These are phyloP conservation scores for Fagus crenata DNA, from an alignment of 306 rosid species.

Conservation along the genomic window DNA sequence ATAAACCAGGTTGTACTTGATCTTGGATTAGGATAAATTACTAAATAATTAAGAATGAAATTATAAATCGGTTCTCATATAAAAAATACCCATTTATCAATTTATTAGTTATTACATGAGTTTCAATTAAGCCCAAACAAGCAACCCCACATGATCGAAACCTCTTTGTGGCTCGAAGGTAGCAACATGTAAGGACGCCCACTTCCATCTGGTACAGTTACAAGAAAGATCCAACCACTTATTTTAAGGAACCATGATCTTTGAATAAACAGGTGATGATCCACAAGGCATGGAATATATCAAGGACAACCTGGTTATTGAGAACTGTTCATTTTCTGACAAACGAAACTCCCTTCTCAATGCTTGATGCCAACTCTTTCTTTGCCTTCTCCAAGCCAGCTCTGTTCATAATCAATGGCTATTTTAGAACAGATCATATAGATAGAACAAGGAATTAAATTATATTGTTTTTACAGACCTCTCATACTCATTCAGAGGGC, in stretches of 20 bases:
- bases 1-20: not conserved
- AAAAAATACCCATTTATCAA: not conserved
- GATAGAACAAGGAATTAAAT: not conserved
- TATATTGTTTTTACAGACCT: slow-evolving; percentile 48
- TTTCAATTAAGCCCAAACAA: not conserved
- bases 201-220: not conserved
- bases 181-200: not conserved
- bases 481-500: slow-evolving; percentile 83
- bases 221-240: slow-evolving; percentile 30
- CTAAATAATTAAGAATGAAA: not conserved
- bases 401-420: slow-evolving; percentile 38
- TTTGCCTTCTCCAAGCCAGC: slow-evolving; percentile 77
- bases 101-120: not conserved
- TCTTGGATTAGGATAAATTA: not conserved
- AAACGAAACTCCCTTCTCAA: slow-evolving; percentile 76
- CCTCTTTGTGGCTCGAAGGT: not conserved
- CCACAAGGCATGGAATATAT: not conserved
- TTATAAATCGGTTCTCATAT: not conserved
- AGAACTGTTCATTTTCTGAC: slow-evolving; percentile 45
- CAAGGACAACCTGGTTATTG: not conserved
- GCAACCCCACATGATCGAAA: not conserved
- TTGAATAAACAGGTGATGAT: slow-evolving; percentile 4
- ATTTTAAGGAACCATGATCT: slow-evolving; percentile 24
- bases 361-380: slow-evolving; percentile 68
- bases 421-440: not conserved